Conservation (phyloP, 129 eudicot genomes). For the Scalesia atractyloides region DNA sequence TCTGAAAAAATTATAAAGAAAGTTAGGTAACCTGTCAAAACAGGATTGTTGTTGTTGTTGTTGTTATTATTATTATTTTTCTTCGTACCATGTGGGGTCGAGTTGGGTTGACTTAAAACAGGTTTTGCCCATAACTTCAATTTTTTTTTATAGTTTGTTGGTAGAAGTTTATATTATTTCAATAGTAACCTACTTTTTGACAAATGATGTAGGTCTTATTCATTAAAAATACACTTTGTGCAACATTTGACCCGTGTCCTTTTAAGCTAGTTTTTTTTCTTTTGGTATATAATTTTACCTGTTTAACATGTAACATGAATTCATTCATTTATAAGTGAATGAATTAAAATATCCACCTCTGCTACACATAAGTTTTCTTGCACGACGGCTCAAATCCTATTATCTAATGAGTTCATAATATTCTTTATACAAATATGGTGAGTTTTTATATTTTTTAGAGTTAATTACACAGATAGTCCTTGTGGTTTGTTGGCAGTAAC, state of each 20-base stretch:
- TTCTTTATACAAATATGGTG: no score
- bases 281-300: not conserved
- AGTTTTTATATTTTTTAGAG: no score
- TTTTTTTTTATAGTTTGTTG: not conserved
- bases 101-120: not conserved
- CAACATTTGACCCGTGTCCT: not conserved
- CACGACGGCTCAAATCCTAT: not conserved
- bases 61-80: not conserved
- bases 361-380: constrained; percentile 3
- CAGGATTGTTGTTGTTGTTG: not conserved
- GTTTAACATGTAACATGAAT: not conserved
- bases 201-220: not conserved
- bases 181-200: not conserved
- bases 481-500: no score
- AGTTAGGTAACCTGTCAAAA: not conserved
- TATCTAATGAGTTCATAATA: not conserved
- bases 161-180: not conserved
- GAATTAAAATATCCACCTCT: not conserved
- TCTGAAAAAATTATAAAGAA: no score
- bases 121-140: not conserved
- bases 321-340: not conserved
- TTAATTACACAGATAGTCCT: no score
- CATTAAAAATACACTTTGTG: not conserved
- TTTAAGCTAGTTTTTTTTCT: not conserved
- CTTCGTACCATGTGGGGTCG: not conserved